Evolutionary conservation across 2,329 filamentous ascomycete genomes (phyloP).

Genomic region (Aureobasidium sp.): DNA sequence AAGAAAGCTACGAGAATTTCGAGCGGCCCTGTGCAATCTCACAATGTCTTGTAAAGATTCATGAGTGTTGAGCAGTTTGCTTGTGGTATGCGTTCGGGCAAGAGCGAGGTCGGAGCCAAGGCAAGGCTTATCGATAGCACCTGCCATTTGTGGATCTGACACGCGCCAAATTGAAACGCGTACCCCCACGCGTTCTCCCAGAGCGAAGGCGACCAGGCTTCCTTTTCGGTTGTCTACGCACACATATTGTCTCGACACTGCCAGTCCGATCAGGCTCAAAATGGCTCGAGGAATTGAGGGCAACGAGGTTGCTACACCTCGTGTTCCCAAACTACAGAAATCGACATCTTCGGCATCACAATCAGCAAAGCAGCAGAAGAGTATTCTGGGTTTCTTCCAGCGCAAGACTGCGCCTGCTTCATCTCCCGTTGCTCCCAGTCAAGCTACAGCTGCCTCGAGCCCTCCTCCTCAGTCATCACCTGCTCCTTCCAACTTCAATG

Average conservation of each 20-base stretch:
- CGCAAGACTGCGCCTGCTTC: slow-evolving; percentile 43
- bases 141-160: not conserved
- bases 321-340: slow-evolving; percentile 40
- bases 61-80: no score
- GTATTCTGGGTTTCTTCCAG: slow-evolving; percentile 74
- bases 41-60: no score
- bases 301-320: slow-evolving; percentile 41
- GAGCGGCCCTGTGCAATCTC: no score
- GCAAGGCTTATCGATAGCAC: slow-evolving; percentile 6
- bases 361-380: slow-evolving; percentile 53
- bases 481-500: slow-evolving; percentile 49
- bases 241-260: not conserved
- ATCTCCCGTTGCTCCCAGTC: slow-evolving; percentile 56
- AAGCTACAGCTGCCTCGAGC: slow-evolving; percentile 72
- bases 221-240: not conserved
- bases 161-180: slow-evolving; percentile 10
- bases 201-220: not conserved
- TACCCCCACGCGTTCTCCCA: not conserved
- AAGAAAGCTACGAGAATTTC: no score
- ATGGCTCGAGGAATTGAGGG: slow-evolving; percentile 43
- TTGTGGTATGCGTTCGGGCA: not conserved
- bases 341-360: slow-evolving; percentile 35
- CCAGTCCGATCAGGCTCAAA: not conserved
- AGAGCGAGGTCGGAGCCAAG: slow-evolving; percentile 1
- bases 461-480: slow-evolving; percentile 44